These are phyloP conservation scores for Rutstroemia sydowiana DNA, from an alignment of 2,329 filamentous ascomycete species.

Conservation along the genomic window DNA sequence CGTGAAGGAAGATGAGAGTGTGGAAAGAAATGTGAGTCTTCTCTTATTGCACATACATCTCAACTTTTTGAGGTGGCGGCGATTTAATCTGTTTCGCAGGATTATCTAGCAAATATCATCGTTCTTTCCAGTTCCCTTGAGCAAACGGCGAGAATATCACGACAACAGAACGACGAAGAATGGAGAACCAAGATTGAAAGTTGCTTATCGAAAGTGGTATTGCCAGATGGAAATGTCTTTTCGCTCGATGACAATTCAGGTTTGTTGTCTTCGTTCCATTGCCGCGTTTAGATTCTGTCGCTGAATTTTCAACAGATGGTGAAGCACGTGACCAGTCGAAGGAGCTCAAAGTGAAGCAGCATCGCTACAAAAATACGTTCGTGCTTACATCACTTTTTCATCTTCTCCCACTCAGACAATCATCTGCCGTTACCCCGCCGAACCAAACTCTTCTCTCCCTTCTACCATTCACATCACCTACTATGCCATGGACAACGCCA, in stretches of 20 bases:
- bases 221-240: conserved; percentile 20
- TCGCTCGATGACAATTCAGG: conserved; percentile 21
- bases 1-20: neutral
- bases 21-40: conserved; percentile 6
- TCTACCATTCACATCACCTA: conserved; percentile 29
- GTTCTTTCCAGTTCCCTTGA: conserved; percentile 21
- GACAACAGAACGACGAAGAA: conserved; percentile 11
- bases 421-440: neutral
- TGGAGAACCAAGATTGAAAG: conserved; percentile 14
- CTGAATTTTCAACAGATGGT: neutral
- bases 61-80: neutral
- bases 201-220: conserved; percentile 21
- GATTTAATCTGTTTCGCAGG: conserved; percentile 9
- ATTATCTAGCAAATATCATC: conserved; percentile 19
- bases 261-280: neutral
- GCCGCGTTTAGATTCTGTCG: no score
- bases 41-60: neutral
- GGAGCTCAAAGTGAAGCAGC: conserved; percentile 1
- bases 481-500: conserved; percentile 35
- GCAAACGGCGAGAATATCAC: conserved; percentile 8
- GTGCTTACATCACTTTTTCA: conserved; percentile 15
- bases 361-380: conserved; percentile 14
- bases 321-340: neutral
- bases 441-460: conserved; percentile 28
- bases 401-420: neutral